Evolutionary conservation across 257 asterid species (phyloP), one percentile per base, ranked within the genome.

Genomic region (Solanum etuberosum): DNA sequence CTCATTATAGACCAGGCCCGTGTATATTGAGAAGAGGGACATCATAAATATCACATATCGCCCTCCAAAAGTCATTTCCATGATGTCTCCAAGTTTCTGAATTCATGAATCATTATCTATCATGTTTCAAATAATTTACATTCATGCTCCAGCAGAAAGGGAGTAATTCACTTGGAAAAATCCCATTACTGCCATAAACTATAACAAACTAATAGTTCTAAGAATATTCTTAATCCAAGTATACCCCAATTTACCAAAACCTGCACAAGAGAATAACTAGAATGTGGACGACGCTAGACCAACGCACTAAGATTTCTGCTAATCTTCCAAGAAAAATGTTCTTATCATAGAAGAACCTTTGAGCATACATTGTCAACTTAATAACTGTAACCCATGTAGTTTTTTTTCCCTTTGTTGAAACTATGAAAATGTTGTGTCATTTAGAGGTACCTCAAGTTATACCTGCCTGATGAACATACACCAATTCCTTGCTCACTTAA

Each of bases 81-180:
- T 94, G 88, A 97, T 96, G 94, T 97, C 99, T 54, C 99, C 99
- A 87, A 97, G 98, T 95, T 97, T 96, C 99, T 97, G 96, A 95
- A 95, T 85, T 86, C 63, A 86, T 43, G 40, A 89, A 85, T 63
- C 63, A 81, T 77, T 86, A 86, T 59, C 35, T 80, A 87, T 88
- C 80, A 87, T 38, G 83, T 71, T 27, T 54, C 89, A 68, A 72
- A 85, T 21, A 65, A 42, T 81, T 46, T 29, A 48, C 5, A 27
- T 16, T 46, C 16, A 43, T 46, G 67, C 84, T 27, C 67, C 29
- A 48, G 84, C 67, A 46, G 27, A 78, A 80, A 29, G 65, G 29
- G 63, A 25, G 0, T 25, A 42, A 25, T 42, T 25, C 37, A 77
- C 23, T 42, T 14, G 84, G 34, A 42, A 46, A 77, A 78, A 78